Percentiles rank a stretch among this genome's conserved stretches.
Conservation (phyloP, 2,329 filamentous ascomycete species). For the Penicillium sp. region DNA sequence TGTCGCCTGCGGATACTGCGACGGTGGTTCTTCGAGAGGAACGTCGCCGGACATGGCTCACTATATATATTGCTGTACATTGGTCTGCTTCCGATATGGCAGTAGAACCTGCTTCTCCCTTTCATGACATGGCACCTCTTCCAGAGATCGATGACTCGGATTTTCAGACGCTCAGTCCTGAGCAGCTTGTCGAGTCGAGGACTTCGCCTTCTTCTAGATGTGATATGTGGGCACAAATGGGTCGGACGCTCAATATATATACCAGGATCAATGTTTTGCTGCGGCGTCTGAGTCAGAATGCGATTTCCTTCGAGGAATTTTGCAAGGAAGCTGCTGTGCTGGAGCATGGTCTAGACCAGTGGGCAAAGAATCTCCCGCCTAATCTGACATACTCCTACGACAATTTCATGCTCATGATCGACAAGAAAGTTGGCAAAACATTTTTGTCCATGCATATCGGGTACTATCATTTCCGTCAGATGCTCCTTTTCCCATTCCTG, state of each 20-base stretch:
- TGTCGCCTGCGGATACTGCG: not conserved
- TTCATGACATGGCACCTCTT: not conserved
- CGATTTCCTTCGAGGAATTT: not conserved
- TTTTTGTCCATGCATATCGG: not conserved
- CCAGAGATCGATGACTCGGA: not conserved
- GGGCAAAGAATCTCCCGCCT: not conserved
- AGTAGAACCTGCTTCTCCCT: not conserved
- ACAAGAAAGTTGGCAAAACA: not conserved
- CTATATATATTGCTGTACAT: not conserved
- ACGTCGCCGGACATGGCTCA: not conserved
- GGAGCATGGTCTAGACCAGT: not conserved
- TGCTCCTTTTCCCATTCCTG: conserved; percentile 1
- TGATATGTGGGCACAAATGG: not conserved
- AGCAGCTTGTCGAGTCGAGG: not conserved
- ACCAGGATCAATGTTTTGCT: not conserved
- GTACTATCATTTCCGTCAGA: not conserved
- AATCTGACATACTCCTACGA: not conserved
- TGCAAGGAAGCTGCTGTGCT: not conserved
- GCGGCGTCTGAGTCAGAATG: not conserved
- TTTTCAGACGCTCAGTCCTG: not conserved
- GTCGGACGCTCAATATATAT: not conserved
- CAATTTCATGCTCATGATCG: conserved; percentile 2
- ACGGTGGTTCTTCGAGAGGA: conserved; percentile 2
- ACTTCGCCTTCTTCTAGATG: not conserved
- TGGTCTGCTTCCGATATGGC: not conserved